Evolutionary conservation across 129 eudicot genomes (phyloP).

Genomic region (Helianthus tuberosus): DNA sequence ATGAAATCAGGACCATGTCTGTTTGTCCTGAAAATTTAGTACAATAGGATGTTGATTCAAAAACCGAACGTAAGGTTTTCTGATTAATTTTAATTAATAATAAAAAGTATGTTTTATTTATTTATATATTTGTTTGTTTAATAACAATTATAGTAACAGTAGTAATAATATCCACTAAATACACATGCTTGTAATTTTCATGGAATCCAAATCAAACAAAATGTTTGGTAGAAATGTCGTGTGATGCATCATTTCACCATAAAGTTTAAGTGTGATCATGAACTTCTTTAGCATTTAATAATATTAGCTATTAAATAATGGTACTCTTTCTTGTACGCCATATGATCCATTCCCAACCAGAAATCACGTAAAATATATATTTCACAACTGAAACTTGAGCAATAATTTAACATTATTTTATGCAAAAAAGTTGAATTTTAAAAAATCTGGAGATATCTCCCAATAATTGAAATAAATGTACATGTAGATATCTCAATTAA

Average conservation of each 20-base stretch:
- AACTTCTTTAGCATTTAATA: neutral
- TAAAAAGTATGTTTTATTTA: neutral
- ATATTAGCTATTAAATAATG: neutral
- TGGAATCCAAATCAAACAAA: neutral
- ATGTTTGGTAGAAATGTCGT: neutral
- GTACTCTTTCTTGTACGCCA: constrained; percentile 1
- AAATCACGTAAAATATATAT: neutral
- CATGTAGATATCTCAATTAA: neutral
- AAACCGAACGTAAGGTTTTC: too few relatives aligned
- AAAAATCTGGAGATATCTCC: neutral
- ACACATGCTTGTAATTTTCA: neutral
- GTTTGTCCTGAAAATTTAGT: too few relatives aligned
- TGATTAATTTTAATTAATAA: too few relatives aligned
- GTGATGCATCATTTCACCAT: neutral
- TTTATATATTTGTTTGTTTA: neutral
- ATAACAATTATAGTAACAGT: neutral
- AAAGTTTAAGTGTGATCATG: neutral
- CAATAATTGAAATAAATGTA: too few relatives aligned
- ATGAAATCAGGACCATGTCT: too few relatives aligned
- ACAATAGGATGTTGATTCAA: too few relatives aligned
- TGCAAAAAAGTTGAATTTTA: neutral
- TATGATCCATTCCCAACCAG: neutral
- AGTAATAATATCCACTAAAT: too few relatives aligned
- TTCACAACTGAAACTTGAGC: neutral
- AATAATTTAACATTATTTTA: neutral